Base-by-base conservation (phyloP, 2,329 filamentous ascomycete species). In the Corniculantispora saksenae region DNA sequence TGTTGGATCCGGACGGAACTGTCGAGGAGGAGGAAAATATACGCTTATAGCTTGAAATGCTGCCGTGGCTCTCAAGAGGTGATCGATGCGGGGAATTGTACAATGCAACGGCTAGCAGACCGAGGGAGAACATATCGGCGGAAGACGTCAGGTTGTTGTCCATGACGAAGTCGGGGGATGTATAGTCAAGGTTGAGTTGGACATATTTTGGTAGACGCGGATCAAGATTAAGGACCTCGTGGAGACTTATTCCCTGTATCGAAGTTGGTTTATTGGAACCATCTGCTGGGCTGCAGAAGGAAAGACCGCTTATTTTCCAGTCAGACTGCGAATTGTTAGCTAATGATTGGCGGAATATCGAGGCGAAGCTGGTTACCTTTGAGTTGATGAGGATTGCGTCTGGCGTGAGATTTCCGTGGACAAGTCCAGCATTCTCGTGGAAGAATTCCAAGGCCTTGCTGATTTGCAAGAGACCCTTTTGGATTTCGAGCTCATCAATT, bases 231-330 rank as follows among this genome's bases (percentile, higher is more conserved):
- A 97, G 83, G 19, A 90, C 89, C 77, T 97, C 93, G 32, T 91
- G 90, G 23, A 98, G 84, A 68, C 88, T 92, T 70, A 98, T 89
- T 12, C 92, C 91, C 50, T 89, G 85, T 57, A 97, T 87, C 4
- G 92, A 90, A 3, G 92, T 91, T 54, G 89, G 83, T 69, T 91
- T 89, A 32, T 87, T 89, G 23, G 91, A 91, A 71, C 87, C 86
- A 70, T 93, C 91, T 57, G 92, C 87, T 17, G 93, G 91, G 54
- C 91, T 91, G 74, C 91, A 92, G 76, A 97, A 99, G 0, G 91
- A 88, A 47, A 99, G 84, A n/a, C 94, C 95, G 71, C 93, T 94
- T 67, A 99, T 92, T 77, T 99, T 99, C 95, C 95, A 99, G 77
- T 99, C 95, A 56, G 92, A 97, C 89, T 92, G 72, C 72, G 67